Percentiles rank a stretch among this genome's conserved stretches.
phyloP scores from a whole-genome alignment of 1,284 basidiomycete species.

The Leccinum fallax region DNA sequence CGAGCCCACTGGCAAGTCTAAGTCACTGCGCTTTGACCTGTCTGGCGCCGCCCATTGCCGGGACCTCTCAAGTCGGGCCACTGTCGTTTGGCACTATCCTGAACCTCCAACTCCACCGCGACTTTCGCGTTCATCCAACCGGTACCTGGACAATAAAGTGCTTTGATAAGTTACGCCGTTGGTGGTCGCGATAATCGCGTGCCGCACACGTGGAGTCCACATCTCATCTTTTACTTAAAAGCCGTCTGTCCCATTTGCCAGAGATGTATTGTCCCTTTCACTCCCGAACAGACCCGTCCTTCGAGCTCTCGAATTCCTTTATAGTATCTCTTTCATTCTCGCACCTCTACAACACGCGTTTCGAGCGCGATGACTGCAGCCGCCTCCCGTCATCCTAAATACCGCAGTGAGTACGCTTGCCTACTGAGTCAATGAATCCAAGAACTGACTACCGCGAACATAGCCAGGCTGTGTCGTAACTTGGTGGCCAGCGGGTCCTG shows the following conservation, averaged over 20 bases:
- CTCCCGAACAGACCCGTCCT: conserved; percentile 3
- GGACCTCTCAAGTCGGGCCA: not conserved
- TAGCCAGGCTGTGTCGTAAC: conserved; percentile 37
- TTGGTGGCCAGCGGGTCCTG: conserved; percentile 26
- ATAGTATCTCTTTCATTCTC: not conserved
- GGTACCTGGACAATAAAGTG: conserved; percentile 16
- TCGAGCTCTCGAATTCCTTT: not conserved
- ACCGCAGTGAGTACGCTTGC: conserved; percentile 34
- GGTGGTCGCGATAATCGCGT: conserved; percentile 35
- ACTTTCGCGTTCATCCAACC: conserved; percentile 4
- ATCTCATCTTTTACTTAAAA: conserved; percentile 35
- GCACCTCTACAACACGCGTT: conserved; percentile 6
- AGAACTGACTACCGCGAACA: conserved; percentile 7
- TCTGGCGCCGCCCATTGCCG: not conserved
- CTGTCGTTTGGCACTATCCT: not conserved
- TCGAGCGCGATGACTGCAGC: conserved; percentile 9
- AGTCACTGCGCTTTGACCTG: not conserved
- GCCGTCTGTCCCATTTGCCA: conserved; percentile 14
- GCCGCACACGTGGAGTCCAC: conserved; percentile 35
- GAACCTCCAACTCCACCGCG: not conserved
- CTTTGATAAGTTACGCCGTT: conserved; percentile 3
- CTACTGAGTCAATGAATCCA: not conserved
- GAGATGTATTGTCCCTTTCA: conserved; percentile 9
- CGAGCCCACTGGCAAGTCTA: not conserved
- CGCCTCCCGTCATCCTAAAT: conserved; percentile 27